Evolutionary conservation across 257 asterid species (phyloP).

Genomic region (Nicotiana attenuata): DNA sequence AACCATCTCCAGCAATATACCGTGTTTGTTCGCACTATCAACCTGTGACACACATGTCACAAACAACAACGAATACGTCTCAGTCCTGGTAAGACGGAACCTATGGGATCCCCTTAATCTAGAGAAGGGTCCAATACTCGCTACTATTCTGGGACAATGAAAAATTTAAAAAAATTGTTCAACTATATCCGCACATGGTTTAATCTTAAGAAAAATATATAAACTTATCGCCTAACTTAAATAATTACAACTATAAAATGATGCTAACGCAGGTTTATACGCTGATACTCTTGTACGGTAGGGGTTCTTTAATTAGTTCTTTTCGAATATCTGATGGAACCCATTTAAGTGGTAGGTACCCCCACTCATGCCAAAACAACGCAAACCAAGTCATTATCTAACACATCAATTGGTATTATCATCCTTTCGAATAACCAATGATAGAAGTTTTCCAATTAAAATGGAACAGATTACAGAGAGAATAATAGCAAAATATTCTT

Average conservation of each 20-base stretch:
- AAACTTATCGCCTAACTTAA: not conserved
- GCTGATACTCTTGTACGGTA: not conserved
- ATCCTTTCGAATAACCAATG: too few species aligned
- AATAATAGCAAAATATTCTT: not conserved
- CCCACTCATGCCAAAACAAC: not conserved
- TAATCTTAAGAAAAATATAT: not conserved
- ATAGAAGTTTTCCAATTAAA: not conserved
- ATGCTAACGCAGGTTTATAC: not conserved
- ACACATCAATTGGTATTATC: not conserved
- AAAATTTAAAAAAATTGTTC: too few species aligned
- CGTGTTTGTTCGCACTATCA: conserved; percentile 86
- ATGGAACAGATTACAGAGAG: not conserved
- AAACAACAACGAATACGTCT: not conserved
- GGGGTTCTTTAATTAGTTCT: not conserved
- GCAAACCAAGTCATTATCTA: not conserved
- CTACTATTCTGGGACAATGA: not conserved
- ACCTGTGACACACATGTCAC: conserved; percentile 43
- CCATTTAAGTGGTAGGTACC: not conserved
- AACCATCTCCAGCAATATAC: conserved; percentile 83
- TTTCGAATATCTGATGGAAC: not conserved
- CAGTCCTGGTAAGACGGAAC: not conserved
- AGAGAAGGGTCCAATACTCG: not conserved
- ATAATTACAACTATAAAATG: not conserved
- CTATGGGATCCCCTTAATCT: not conserved
- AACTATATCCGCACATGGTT: too few species aligned